phyloP scores from a whole-genome alignment of 23 red algal species.

The Gracilaria vermiculophylla region DNA sequence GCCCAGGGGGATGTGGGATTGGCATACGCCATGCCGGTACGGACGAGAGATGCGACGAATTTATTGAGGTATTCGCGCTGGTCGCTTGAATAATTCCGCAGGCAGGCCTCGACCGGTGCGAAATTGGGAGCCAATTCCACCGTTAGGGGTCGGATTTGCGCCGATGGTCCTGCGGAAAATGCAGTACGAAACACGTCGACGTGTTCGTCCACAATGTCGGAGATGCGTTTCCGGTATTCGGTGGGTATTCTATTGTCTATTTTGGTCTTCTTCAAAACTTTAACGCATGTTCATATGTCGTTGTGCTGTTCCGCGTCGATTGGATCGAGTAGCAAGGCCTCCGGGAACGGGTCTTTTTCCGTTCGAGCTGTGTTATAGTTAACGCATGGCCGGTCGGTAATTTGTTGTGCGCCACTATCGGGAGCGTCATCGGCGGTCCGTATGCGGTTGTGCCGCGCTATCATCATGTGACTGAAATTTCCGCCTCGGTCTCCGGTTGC shows the following conservation, averaged over 20 bases:
- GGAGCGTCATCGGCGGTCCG: neutral
- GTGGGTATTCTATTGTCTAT: slow-evolving; percentile 1
- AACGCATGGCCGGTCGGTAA: neutral
- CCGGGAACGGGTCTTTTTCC: slow-evolving; percentile 27
- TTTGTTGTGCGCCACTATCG: neutral
- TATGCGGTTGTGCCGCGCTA: neutral
- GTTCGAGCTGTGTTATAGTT: slow-evolving; percentile 19
- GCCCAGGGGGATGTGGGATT: neutral
- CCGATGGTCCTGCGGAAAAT: neutral
- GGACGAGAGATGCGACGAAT: slow-evolving; percentile 2
- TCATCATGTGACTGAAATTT: neutral
- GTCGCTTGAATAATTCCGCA: neutral
- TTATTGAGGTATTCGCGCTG: neutral
- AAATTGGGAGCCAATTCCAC: no score
- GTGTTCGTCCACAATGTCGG: slow-evolving; percentile 11
- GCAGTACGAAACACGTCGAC: slow-evolving; percentile 21
- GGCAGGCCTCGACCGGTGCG: neutral
- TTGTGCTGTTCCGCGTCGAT: slow-evolving; percentile 20
- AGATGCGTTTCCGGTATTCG: neutral
- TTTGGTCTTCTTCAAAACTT: neutral
- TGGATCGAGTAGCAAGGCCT: slow-evolving; percentile 5
- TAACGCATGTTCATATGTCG: neutral
- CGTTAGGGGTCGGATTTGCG: neutral
- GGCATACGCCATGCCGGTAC: slow-evolving; percentile 1
- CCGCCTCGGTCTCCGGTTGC: neutral